A percentile compares a stretch with the other conserved stretches of the same genome.
Evolutionary conservation across 2,329 filamentous ascomycete genomes (phyloP).

Genomic region (Hypoxylon sp.): DNA sequence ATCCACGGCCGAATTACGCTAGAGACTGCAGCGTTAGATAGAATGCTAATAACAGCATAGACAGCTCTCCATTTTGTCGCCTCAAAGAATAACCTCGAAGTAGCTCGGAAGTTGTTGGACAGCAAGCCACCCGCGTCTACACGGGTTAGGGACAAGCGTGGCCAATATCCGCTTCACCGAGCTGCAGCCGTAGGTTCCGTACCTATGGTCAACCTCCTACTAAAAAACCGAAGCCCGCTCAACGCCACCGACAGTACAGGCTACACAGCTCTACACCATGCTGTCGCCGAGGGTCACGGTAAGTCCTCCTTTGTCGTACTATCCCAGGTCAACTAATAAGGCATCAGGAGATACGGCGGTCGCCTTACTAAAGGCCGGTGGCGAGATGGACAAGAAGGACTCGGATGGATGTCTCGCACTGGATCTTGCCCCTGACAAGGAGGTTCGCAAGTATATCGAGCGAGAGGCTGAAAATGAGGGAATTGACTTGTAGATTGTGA

Average conservation of each 20-base stretch:
- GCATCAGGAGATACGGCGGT: conserved; percentile 78
- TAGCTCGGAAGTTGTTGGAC: conserved; percentile 78
- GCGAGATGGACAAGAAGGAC: conserved; percentile 82
- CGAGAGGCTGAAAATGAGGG: conserved; percentile 85
- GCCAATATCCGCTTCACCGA: conserved; percentile 90
- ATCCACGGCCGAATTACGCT: background rate
- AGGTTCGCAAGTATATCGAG: conserved; percentile 81
- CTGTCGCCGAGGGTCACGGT: conserved; percentile 79
- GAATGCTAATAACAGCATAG: conserved; percentile 51
- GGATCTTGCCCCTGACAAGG: conserved; percentile 84
- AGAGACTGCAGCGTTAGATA: conserved; percentile 1
- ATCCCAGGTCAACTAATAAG: background rate
- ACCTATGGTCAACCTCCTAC: conserved; percentile 83
- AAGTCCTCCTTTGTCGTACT: conserved; percentile 35
- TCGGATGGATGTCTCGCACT: conserved; percentile 75
- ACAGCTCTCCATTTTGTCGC: conserved; percentile 91
- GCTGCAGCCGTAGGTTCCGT: conserved; percentile 89
- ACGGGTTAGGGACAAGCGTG: conserved; percentile 81
- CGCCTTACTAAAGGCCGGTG: conserved; percentile 82
- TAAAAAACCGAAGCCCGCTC: conserved; percentile 80
- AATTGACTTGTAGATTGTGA: conserved; percentile 62
- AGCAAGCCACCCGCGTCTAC: conserved; percentile 76
- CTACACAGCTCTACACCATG: conserved; percentile 89
- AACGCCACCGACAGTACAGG: conserved; percentile 85
- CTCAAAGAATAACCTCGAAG: conserved; percentile 87